Conservation (phyloP, 208 protist genomes). For the Acanthamoeba healyi region DNA sequence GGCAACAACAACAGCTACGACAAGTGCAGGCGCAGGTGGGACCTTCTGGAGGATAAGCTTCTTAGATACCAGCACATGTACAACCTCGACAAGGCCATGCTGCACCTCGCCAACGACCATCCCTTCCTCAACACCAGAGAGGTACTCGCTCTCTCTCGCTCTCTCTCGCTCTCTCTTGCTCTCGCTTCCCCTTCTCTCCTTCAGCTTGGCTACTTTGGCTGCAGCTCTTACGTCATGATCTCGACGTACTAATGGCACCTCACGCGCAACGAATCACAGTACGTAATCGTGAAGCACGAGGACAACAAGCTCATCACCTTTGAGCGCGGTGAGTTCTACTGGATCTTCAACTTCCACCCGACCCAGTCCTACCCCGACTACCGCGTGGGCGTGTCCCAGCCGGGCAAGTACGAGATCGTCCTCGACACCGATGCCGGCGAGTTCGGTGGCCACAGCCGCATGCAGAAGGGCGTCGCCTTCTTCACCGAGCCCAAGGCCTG, state of each 20-base stretch:
- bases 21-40: slow-evolving; percentile 92
- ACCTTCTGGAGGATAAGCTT: slow-evolving; percentile 87
- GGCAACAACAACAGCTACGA: slow-evolving; percentile 92
- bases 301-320: slow-evolving; percentile 90
- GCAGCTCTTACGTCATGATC: no score
- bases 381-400: slow-evolving; percentile 80
- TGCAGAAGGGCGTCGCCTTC: slow-evolving; percentile 69
- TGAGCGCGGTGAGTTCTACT: slow-evolving; percentile 88
- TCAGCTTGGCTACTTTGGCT: no score
- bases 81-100: slow-evolving; percentile 91
- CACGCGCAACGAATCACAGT: no score
- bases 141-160: not conserved
- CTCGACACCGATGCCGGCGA: slow-evolving; percentile 88
- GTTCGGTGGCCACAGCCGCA: slow-evolving; percentile 88
- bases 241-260: no score
- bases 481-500: slow-evolving; percentile 78
- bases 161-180: not conserved
- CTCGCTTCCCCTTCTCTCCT: slow-evolving; percentile 76
- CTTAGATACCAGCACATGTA: slow-evolving; percentile 90
- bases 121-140: slow-evolving; percentile 75
- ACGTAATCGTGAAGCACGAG: slow-evolving; percentile 84
- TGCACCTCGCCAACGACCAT: slow-evolving; percentile 78
- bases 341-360: slow-evolving; percentile 93
- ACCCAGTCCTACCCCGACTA: slow-evolving; percentile 87
- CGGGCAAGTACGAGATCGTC: slow-evolving; percentile 82